Evolutionary conservation across 768 basidiomycete species (phyloP), one percentile per base, ranked within the genome.

Genomic region (Leccinum longicurvipes): DNA sequence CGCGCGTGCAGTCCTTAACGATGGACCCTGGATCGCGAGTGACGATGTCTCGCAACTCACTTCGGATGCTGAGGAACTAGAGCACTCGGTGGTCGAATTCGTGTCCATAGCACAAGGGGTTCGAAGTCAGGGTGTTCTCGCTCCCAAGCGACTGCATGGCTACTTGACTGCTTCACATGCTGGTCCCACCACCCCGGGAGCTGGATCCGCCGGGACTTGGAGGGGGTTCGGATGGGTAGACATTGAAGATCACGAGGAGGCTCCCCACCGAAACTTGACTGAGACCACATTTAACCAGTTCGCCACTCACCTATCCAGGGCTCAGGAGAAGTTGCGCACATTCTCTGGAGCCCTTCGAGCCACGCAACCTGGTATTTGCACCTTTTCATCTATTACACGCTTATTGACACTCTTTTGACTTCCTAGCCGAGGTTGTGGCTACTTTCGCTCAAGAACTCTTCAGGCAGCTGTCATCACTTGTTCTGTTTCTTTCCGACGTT

Each of bases 1-100:
- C 10, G 85, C 90, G 1, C 85, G 93, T 25, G 93, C 94, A 2
- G 84, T 89, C 67, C 77, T 86, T 3, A 82, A 78, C 50, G 62
- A 70, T 51, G 72, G 61, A 2, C 66, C 70, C 0, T 68, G 70
- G 72, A 61, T 34, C 12, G 24, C 39, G 10, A 56, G 25, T 23
- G 63, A 68, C 24, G 57, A 50, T 17, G 60, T 71, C 4, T 61
- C 58, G 3, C 82, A 87, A 36, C 86, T 90, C 61, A 82, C 84
- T 60, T 76, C 79, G 2, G 89, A 91, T 64, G 87, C 87, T 0
- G 79, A 83, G 36, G 89, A 90, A 63, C 75, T 91, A 6, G 87
- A 89, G 53, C 80, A 82, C 19, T 86, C 87, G 0, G 76, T 91
- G 6, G 67, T 79, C 34, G 79, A 83, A 0, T 91, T 89, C 57